Percentiles rank a stretch among this genome's conserved stretches.
Evolutionary conservation across 257 asterid genomes (phyloP).

Genomic region (Datura wrightii): DNA sequence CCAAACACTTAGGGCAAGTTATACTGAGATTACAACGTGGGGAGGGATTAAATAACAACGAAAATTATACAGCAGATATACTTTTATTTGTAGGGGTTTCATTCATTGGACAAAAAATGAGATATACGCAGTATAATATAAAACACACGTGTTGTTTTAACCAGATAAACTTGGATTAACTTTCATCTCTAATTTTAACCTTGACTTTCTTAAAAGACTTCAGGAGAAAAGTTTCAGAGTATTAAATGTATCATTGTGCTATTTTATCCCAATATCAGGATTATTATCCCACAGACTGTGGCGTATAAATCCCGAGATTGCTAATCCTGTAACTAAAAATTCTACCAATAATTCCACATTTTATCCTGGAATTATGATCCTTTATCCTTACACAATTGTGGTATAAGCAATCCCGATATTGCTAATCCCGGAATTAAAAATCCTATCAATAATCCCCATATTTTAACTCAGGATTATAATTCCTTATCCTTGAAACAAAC

Average conservation of each 20-base stretch:
- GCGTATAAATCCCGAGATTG: neutral
- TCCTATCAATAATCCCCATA: neutral
- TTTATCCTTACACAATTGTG: neutral
- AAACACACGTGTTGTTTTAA: neutral
- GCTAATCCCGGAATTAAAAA: neutral
- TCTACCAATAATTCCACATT: neutral
- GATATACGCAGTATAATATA: neutral
- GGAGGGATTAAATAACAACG: neutral
- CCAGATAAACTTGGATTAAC: neutral
- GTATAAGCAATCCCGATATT: neutral
- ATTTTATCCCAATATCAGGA: neutral
- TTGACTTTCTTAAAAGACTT: neutral
- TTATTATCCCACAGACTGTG: neutral
- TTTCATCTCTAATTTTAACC: neutral
- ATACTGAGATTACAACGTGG: neutral
- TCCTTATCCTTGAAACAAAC: neutral
- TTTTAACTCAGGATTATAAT: neutral
- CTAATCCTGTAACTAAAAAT: neutral
- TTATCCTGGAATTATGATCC: neutral
- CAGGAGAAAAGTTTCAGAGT: neutral
- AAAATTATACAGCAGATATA: slow-evolving; percentile 17
- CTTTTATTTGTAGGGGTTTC: slow-evolving; percentile 1
- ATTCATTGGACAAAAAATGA: neutral
- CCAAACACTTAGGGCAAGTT: neutral
- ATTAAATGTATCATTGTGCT: slow-evolving; percentile 2